A percentile compares a stretch with the other conserved stretches of the same genome.
These are phyloP conservation scores for Eimeria maxima DNA, from an alignment of 169 alveolate genomes.

Conservation along the genomic window DNA sequence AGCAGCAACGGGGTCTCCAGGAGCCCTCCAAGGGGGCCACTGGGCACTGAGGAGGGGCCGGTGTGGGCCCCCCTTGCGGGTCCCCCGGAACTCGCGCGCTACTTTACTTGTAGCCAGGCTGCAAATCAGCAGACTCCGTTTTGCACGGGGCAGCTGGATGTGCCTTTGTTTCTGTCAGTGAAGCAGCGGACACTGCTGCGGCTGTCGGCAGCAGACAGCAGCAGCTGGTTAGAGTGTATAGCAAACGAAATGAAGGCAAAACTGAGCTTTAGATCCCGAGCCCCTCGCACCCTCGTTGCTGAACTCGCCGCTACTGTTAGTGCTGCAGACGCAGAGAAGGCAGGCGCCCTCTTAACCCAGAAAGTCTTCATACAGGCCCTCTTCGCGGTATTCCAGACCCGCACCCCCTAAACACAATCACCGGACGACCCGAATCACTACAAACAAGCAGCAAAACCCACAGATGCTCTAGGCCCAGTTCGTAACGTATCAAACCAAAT, in stretches of 20 bases:
- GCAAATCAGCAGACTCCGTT: not conserved
- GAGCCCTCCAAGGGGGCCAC: not conserved
- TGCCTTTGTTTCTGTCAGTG: not conserved
- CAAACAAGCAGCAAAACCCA: not conserved
- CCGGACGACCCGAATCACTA: no score
- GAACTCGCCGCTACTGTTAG: not conserved
- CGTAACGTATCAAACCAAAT: not conserved
- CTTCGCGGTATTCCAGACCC: not conserved
- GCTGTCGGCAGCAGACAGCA: not conserved
- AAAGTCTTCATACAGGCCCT: not conserved
- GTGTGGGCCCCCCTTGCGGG: not conserved
- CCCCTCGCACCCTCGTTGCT: conserved; percentile 11
- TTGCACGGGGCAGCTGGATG: not conserved
- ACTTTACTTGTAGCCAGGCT: not conserved
- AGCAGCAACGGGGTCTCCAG: not conserved
- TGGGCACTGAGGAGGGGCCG: not conserved
- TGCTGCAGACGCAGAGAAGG: not conserved
- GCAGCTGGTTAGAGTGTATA: not conserved
- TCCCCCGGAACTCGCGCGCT: not conserved
- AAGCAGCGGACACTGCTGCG: conserved; percentile 31
- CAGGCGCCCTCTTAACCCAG: conserved; percentile 21
- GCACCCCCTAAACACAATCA: not conserved
- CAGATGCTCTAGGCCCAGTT: not conserved
- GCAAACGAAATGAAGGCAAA: not conserved
- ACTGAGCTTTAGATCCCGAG: not conserved